A percentile compares a stretch with the other conserved stretches of the same genome.
These are phyloP conservation scores for Aschersonia sp. DNA, from an alignment of 2,329 filamentous ascomycete genomes.

Conservation along the genomic window DNA sequence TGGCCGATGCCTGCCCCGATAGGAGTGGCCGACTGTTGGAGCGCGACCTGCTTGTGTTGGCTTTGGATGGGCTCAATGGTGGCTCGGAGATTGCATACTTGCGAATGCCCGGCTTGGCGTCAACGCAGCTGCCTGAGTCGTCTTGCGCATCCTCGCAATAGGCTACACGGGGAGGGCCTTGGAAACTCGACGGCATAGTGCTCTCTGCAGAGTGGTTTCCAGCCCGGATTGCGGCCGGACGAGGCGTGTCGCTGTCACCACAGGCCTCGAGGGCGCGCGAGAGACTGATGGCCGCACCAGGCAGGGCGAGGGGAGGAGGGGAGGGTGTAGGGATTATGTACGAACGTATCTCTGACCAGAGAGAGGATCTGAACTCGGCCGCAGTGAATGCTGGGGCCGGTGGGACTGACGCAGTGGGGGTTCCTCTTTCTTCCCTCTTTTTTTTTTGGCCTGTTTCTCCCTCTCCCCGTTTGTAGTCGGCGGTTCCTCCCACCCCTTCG, in stretches of 20 bases:
- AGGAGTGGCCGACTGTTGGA: constrained; percentile 18
- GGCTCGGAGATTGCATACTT: constrained; percentile 33
- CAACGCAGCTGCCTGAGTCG: constrained; percentile 28
- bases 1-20: constrained; percentile 21
- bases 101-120: constrained; percentile 22
- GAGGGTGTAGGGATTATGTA: not conserved
- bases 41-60: constrained; percentile 36
- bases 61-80: constrained; percentile 25
- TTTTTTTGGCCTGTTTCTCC: not conserved
- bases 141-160: constrained; percentile 35
- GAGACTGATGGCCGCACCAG: not conserved
- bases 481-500: not conserved
- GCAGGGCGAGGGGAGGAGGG: constrained; percentile 1
- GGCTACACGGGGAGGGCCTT: constrained; percentile 19
- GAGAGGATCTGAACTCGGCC: no score
- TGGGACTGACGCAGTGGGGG: not conserved
- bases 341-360: not conserved
- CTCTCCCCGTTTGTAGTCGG: not conserved
- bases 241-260: constrained; percentile 1
- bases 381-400: no score
- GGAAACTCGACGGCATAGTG: constrained; percentile 26
- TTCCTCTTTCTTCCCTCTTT: not conserved
- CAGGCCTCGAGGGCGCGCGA: constrained; percentile 1
- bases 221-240: constrained; percentile 1
- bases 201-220: not conserved